Evolutionary conservation across 805 yeast genomes (phyloP), one percentile per base, ranked within the genome.

Genomic region (Nakazawaea wyomingensis): DNA sequence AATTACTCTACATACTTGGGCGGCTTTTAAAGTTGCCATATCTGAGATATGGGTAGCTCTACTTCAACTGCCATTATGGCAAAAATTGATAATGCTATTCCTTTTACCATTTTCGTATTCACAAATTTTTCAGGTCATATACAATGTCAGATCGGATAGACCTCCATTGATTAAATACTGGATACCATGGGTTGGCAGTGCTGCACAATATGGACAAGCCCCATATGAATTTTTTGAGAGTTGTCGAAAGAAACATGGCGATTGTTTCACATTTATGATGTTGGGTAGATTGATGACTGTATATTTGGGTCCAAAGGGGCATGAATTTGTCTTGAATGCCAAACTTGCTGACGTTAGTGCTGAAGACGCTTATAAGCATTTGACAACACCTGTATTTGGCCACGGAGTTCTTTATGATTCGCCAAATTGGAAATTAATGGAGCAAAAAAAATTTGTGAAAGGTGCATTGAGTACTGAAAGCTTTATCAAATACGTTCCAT

Each of bases 371-470:
- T 93, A 93, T 69, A 74, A 82, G 49, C 96, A 90, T 61, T 74
- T 93, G 65, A 93, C 99, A 14, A 91, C 98, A n/a, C 99, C 99
- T 13, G 96, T 89, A n/a, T 93, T 93, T 54, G 99, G 99, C 55
- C 80, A 89, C 57, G 99, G 98, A 56, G 99, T 93, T 42, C 85
- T 93, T 40, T 93, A 93, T 62, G 99, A 93, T 67, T 91, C 97
- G 65, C 88, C 99, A 49, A 93, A 93, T 68, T 68, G 80, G 56
- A 80, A 89, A 52, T 76, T 93, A 56, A 93, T 93, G 99, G 99
- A 93, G 62, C 99, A 93, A 67, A 93, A 93, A 78, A 93, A 89
- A 70, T 93, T 93, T 58, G 96, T 91, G 50, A 93, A 93, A 66
- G 77, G 78, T 42, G 95, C 96, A 18, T 74, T 93, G 53, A 84